Evolutionary conservation across 1,284 basidiomycete genomes (phyloP).

Genomic region (Vanrija sp.): DNA sequence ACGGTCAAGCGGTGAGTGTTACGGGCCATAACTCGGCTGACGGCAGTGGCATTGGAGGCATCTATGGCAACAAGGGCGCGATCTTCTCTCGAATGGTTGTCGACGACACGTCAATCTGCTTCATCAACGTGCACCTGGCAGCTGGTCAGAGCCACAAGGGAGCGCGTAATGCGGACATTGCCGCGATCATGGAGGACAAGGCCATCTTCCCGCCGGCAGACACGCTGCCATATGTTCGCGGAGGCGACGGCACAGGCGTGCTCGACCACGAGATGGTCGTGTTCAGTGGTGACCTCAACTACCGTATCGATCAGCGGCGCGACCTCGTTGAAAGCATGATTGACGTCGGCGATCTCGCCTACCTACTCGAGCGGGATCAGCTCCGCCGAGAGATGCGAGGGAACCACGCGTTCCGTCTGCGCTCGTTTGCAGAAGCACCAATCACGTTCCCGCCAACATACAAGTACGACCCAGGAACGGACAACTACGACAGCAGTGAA

Average conservation of each 20-base stretch:
- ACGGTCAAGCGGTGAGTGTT: conserved; percentile 64
- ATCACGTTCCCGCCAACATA: conserved; percentile 86
- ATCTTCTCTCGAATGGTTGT: conserved; percentile 85
- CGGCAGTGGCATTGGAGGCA: conserved; percentile 74
- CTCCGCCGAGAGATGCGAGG: conserved; percentile 78
- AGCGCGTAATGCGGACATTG: conserved; percentile 79
- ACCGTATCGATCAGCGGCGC: conserved; percentile 86
- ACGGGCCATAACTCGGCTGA: not conserved
- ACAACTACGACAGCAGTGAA: conserved; percentile 80
- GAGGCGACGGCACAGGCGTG: conserved; percentile 90
- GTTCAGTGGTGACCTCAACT: conserved; percentile 64
- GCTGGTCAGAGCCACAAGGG: conserved; percentile 82
- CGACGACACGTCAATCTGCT: conserved; percentile 86
- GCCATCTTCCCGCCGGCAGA: conserved; percentile 60
- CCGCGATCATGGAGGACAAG: conserved; percentile 77
- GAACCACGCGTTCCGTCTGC: conserved; percentile 81
- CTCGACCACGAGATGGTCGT: conserved; percentile 93
- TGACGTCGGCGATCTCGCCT: conserved; percentile 60
- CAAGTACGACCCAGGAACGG: conserved; percentile 81
- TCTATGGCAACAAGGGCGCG: conserved; percentile 96
- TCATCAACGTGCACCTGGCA: conserved; percentile 94
- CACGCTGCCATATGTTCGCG: conserved; percentile 71
- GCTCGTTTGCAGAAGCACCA: conserved; percentile 75
- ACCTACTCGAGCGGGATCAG: conserved; percentile 77
- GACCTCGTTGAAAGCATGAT: conserved; percentile 72